A percentile compares a stretch with the other conserved stretches of the same genome.
These are phyloP conservation scores for Vicia faba DNA, from an alignment of 306 rosid genomes.

Conservation along the genomic window DNA sequence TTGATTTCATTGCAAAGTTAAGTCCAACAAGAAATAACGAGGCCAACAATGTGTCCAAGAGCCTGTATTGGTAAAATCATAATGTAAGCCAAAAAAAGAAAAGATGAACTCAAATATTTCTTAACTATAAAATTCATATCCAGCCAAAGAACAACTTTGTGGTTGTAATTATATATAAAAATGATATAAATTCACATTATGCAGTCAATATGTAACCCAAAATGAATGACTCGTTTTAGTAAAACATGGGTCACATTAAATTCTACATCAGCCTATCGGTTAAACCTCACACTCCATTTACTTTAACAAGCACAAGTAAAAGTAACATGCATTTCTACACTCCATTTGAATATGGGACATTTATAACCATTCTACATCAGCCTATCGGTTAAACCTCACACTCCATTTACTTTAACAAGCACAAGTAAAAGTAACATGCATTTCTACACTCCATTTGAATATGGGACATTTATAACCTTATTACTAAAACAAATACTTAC, in stretches of 20 bases:
- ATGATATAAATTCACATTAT: neutral
- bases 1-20: conserved; percentile 93
- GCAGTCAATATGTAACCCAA: neutral
- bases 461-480: conserved; percentile 9
- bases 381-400: no score
- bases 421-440: conserved; percentile 1
- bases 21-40: conserved; percentile 94
- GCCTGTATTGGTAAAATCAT: conserved; percentile 56
- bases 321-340: no score
- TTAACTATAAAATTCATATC: neutral
- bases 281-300: no score
- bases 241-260: no score
- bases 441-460: conserved; percentile 6
- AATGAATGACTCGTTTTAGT: no score
- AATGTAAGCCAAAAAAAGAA: conserved; percentile 38
- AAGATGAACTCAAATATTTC: conserved; percentile 1
- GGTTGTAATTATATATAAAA: conserved; percentile 17
- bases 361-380: no score
- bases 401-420: conserved; percentile 27
- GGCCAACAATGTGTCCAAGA: conserved; percentile 83
- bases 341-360: no score
- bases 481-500: conserved; percentile 57
- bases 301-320: no score
- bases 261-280: no score
- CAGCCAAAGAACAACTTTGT: conserved; percentile 17